Base-by-base conservation (phyloP, 1,284 basidiomycete species). In the Megacollybia platyphylla region DNA sequence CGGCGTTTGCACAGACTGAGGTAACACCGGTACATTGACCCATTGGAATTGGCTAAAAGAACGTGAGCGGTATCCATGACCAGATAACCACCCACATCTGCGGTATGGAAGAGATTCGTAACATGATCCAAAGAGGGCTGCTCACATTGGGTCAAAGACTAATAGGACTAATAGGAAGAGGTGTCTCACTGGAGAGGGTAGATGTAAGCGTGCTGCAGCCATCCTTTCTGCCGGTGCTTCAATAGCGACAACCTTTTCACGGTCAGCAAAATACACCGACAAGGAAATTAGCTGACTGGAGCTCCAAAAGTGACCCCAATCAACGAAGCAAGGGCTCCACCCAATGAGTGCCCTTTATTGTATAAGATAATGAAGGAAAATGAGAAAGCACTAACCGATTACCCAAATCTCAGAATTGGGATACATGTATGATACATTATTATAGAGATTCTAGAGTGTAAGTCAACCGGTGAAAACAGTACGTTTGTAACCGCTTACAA, bases 401-500 rank as follows among this genome's bases (percentile, higher is more conserved):
- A 91, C 59, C 89, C 87, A 93, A 45, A 92, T 86, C 47, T 79
- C 76, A 34, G 87, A 71, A 46, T 80, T 58, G 0, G 89, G 88
- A 57, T 90, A 93, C 64, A 87, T 73, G 53, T 79, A 81, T 6
- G 80, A 76, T 41, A 92, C 62, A 60, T 91, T 79, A 62, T 86
- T 80, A 63, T 85, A 87, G 10, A 89, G 60, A 52, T 85, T 77
- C 79, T 79, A 38, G 10, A 38, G 47, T 24, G 8, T 8, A 34
- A 34, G 28, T 15, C 30, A 40, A 31, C 39, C 5, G 32, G 27
- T 34, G 45, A n/a, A 43, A 18, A 15, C 39, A 34, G 27, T 18
- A 32, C 45, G 36, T 13, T 27, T 37, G 36, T 4, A 32, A 48
- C 4, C 2, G 54, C 72, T 51, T 51, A 81, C 79, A 49, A 71